phyloP scores from a whole-genome alignment of 768 basidiomycete species.

The Brasilioporus rufonigricans region DNA sequence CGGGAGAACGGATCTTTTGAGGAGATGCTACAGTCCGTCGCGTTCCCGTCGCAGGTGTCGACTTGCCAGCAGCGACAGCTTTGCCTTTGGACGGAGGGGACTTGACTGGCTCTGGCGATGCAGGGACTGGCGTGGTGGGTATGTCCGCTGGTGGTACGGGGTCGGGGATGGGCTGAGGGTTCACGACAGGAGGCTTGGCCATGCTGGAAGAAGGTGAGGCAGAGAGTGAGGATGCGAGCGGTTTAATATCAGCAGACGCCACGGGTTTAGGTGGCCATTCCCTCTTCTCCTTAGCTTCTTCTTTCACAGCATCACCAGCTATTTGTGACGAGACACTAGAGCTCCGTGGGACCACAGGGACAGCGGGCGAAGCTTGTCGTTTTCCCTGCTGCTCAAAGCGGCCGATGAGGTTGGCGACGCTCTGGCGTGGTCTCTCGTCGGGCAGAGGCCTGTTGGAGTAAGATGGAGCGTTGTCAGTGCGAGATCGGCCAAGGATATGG shows the following conservation, averaged over 20 bases:
- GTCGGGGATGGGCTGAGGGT: constrained; percentile 32
- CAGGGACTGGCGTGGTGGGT: constrained; percentile 21
- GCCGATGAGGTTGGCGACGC: constrained; percentile 88
- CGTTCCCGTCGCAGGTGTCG: constrained; percentile 22
- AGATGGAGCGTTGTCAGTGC: constrained; percentile 9
- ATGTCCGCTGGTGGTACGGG: constrained; percentile 17
- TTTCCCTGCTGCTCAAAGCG: constrained; percentile 83
- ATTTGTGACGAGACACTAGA: constrained; percentile 66
- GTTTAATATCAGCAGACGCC: constrained; percentile 34
- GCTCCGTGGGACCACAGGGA: constrained; percentile 49
- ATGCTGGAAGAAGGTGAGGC: constrained; percentile 27
- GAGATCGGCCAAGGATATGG: constrained; percentile 4
- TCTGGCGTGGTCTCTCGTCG: constrained; percentile 83
- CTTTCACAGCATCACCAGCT: constrained; percentile 61
- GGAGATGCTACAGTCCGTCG: constrained; percentile 22
- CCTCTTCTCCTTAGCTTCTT: constrained; percentile 65
- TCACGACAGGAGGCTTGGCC: constrained; percentile 19
- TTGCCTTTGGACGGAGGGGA: constrained; percentile 24
- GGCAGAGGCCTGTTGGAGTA: constrained; percentile 65
- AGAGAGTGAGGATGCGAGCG: constrained; percentile 35
- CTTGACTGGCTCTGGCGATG: constrained; percentile 20
- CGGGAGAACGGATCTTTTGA: constrained; percentile 30
- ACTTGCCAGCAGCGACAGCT: constrained; percentile 13
- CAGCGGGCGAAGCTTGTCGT: constrained; percentile 45
- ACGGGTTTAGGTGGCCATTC: constrained; percentile 72